phyloP scores from a whole-genome alignment of 495 filamentous ascomycete genomes.

The Aspergillus funiculosus region DNA sequence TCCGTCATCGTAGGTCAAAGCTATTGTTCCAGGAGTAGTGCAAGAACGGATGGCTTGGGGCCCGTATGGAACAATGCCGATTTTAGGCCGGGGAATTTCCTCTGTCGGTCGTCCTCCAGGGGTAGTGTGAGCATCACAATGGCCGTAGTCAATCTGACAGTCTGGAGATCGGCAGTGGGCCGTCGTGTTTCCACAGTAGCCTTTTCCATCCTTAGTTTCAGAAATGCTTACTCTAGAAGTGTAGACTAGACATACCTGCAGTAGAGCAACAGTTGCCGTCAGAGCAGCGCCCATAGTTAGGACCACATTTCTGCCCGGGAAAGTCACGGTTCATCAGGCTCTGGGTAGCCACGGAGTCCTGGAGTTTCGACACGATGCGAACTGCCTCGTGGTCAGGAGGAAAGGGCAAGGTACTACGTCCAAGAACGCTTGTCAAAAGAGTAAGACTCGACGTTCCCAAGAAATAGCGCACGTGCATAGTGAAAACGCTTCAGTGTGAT shows the following conservation, averaged over 20 bases:
- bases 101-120: conserved; percentile 58
- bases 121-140: conserved; percentile 61
- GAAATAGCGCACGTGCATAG: conserved; percentile 24
- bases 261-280: conserved; percentile 58
- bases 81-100: conserved; percentile 50
- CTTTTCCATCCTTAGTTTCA: conserved; percentile 21
- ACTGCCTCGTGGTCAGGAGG: conserved; percentile 1
- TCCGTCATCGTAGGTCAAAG: conserved; percentile 76
- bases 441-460: conserved; percentile 14
- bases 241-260: conserved; percentile 44
- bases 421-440: conserved; percentile 12
- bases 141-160: conserved; percentile 63
- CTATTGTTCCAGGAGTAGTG: conserved; percentile 54
- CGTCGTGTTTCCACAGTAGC: conserved; percentile 54
- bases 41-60: conserved; percentile 64
- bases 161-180: conserved; percentile 64
- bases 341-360: not conserved
- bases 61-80: conserved; percentile 55
- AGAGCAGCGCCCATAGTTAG: conserved; percentile 46
- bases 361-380: not conserved
- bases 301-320: conserved; percentile 34
- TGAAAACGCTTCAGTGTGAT: conserved; percentile 13
- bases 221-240: not conserved
- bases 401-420: conserved; percentile 14
- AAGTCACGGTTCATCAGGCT: conserved; percentile 17